Base-by-base conservation (phyloP, 345 rosid species). In the Physaria fendleri region DNA sequence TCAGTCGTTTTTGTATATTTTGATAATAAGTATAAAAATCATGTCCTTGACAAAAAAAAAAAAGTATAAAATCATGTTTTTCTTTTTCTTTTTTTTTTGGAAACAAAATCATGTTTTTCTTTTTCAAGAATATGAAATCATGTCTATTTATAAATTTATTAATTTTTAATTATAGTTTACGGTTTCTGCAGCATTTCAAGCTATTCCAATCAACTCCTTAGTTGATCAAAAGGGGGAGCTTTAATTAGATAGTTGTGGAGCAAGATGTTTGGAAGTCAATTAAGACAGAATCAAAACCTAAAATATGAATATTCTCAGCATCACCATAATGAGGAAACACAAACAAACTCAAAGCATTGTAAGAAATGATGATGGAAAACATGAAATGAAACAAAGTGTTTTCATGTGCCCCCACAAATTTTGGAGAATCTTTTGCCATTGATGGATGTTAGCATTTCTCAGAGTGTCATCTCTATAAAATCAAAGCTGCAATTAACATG, bases 331-430 rank as follows among this genome's bases (percentile, higher is more conserved):
- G 30, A 45, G 10, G 53, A 46, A 46, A 24, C 17, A 24, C 6
- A 0, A 22, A 28, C 24, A 6, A 49, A n/a, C n/a, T n/a, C 24
- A 28, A 29, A 29, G 23, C 10, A 29, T 56, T 3, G 16, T 15
- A 35, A 56, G 33, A 39, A 24, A 56, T 39, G 22, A 56, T 56
- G 22, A 56, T 56, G 37, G 38, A 17, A 16, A 40, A 40, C 59
- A 38, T 55, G 34, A 41, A 41, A 40, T 40, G 37, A 40, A 56
- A 55, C 14, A 15, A 24, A 56, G 50, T 57, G 13, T 28, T 12
- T 39, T 56, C 28, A 0, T 57, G 39, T 56, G 62, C 49, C 62
- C 49, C 62, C 48, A 41, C 50, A 57, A 41, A 41, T 27, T 28
- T 41, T 17, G 39, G 39, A 57, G 50, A 41, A 57, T 57, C 45